Base-by-base conservation (phyloP, 2,329 filamentous ascomycete genomes). In the Claviceps capensis region DNA sequence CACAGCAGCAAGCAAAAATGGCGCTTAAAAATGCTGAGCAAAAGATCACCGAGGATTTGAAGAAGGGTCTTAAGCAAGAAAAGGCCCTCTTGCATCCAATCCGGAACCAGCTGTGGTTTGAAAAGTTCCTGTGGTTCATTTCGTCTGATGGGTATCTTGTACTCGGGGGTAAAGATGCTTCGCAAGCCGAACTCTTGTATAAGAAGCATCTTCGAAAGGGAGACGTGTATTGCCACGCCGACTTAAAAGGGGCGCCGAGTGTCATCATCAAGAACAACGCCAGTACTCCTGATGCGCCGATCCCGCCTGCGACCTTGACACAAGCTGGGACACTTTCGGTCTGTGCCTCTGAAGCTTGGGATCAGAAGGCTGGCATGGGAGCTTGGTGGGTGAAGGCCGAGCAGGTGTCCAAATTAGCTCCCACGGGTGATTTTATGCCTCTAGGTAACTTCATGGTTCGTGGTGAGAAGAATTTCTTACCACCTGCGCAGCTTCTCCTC, bases 101-200 rank as follows among this genome's bases (percentile, higher is more conserved):
- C 8, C 80, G 93, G 52, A 85, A 83, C 61, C 85, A 83, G 58
- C 79, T 90, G 61, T 98, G 93, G 93, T 98, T 96, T 59, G 93
- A 98, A 62, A 98, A 98, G 67, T 98, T 95, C 61, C 74, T 83
- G 30, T 97, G 88, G 77, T 98, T 98, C 69, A 79, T 97, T 59
- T 96, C 90, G 0, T 94, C 89, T 0, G 93, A 98, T 62, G 90
- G 91, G 4, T 96, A 97, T 64, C 76, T 98, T 5, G 86, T 97
- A 0, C 76, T 98, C 16, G 91, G 83, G 45, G 91, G 89, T 16
- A 88, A 88, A 55, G 93, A 98, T 69, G 78, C 83, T 1, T 85
- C 88, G 60, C 93, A 98, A 64, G 89, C 86, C 61, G 93, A 98
- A 65, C 83, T 90, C 42, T 73, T 98, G n/a, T 98, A 97, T 70